Conservation (phyloP, 805 yeast species). For the Candida nitratophila region DNA sequence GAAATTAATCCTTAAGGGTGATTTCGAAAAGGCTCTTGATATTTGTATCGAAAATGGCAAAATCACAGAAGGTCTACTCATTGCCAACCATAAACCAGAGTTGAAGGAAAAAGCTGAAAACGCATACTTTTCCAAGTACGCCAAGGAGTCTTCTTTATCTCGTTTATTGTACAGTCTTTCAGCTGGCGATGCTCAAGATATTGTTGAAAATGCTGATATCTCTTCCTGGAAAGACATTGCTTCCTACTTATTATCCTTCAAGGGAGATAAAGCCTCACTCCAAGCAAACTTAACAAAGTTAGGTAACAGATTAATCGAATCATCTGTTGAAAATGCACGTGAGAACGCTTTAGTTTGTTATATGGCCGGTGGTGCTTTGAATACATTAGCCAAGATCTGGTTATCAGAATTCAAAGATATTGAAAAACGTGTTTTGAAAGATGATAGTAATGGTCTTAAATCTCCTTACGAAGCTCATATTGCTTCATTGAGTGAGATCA, state of each 20-base stretch:
- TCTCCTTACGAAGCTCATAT: conserved; percentile 81
- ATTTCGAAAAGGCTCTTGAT: conserved; percentile 60
- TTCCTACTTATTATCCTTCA: conserved; percentile 55
- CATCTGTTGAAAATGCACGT: conserved; percentile 39
- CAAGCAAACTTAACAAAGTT: conserved; percentile 51
- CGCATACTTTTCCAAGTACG: conserved; percentile 60
- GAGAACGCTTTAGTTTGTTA: conserved; percentile 72
- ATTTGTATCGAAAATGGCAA: conserved; percentile 55
- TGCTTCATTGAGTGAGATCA: conserved; percentile 71
- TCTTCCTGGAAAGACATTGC: conserved; percentile 79
- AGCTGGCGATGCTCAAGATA: conserved; percentile 47
- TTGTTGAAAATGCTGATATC: conserved; percentile 73
- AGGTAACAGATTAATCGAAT: conserved; percentile 67
- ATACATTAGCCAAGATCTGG: conserved; percentile 79
- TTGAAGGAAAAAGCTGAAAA: conserved; percentile 63
- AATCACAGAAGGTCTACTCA: conserved; percentile 71
- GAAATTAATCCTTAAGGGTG: conserved; percentile 50
- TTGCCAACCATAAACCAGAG: conserved; percentile 62
- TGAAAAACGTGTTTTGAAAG: conserved; percentile 37
- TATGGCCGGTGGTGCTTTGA: conserved; percentile 74
- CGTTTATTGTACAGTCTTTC: conserved; percentile 68
- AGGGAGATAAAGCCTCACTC: conserved; percentile 40
- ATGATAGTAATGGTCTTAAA: conserved; percentile 34
- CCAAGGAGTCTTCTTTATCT: conserved; percentile 47
- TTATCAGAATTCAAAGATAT: conserved; percentile 51